Conservation (phyloP, 1,284 basidiomycete genomes). For the Rhodotorula mucilaginosa region DNA sequence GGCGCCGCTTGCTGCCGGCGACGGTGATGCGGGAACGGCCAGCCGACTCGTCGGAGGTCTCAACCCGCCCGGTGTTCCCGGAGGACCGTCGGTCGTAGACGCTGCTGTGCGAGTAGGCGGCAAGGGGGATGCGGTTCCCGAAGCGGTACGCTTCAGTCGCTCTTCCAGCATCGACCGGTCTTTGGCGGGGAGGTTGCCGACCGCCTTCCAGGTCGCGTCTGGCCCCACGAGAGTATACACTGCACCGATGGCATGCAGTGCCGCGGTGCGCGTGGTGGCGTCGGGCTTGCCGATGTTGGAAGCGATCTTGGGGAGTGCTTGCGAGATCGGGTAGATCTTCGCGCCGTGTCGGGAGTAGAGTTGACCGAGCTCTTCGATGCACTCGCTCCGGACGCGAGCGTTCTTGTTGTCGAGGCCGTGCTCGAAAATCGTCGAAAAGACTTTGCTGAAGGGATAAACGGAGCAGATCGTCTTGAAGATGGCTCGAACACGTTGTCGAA, state of each 20-base stretch:
- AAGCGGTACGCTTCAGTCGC: constrained; percentile 74
- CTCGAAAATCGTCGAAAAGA: constrained; percentile 82
- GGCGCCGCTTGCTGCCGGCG: constrained; percentile 10
- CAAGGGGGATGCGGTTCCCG: constrained; percentile 16
- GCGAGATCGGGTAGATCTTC: constrained; percentile 64
- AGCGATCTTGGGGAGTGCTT: constrained; percentile 75
- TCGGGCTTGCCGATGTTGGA: constrained; percentile 85
- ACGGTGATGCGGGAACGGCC: constrained; percentile 4
- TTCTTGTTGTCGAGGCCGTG: constrained; percentile 84
- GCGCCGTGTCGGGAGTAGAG: constrained; percentile 80
- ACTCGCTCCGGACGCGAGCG: constrained; percentile 81
- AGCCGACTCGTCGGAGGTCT: constrained; percentile 3
- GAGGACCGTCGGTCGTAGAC: constrained; percentile 8
- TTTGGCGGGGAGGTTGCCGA: constrained; percentile 73
- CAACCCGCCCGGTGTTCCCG: constrained; percentile 17
- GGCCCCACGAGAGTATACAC: constrained; percentile 72
- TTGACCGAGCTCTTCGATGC: constrained; percentile 73
- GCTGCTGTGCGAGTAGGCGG: constrained; percentile 11
- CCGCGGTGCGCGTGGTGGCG: constrained; percentile 76
- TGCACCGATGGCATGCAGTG: constrained; percentile 75
- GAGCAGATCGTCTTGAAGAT: constrained; percentile 55
- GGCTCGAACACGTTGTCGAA: constrained; percentile 52
- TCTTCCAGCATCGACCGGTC: constrained; percentile 90
- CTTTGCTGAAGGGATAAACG: constrained; percentile 82
- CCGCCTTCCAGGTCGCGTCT: constrained; percentile 77